Conservation (phyloP, 2,329 filamentous ascomycete species). For the Dactylonectria macrodidyma region DNA sequence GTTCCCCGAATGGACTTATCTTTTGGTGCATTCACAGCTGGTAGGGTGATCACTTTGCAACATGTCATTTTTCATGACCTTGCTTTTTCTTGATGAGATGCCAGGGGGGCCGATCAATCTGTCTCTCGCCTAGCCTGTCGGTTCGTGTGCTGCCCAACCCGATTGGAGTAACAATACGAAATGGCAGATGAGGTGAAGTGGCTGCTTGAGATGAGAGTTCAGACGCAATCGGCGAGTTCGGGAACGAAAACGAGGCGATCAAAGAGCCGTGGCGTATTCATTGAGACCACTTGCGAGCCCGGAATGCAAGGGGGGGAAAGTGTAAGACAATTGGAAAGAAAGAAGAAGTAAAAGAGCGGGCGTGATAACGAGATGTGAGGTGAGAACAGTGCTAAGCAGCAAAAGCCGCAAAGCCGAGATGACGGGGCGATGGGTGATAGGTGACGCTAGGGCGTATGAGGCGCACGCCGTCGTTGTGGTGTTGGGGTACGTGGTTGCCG, state of each 20-base stretch:
- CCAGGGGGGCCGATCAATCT: not conserved
- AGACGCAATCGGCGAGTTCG: not conserved
- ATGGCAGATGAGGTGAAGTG: not conserved
- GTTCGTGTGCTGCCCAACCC: not conserved
- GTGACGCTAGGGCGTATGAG: constrained; percentile 21
- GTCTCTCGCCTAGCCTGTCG: not conserved
- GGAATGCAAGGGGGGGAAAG: not conserved
- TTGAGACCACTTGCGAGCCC: not conserved
- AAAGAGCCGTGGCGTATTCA: not conserved
- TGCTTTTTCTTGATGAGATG: not conserved
- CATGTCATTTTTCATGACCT: not conserved
- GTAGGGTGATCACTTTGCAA: not conserved
- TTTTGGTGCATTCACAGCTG: not conserved
- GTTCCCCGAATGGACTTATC: not conserved
- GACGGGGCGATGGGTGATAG: constrained; percentile 4
- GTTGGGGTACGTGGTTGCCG: constrained; percentile 18
- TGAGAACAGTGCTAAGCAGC: not conserved
- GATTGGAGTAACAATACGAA: no score
- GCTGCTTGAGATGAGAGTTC: not conserved
- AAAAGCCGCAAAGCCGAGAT: constrained; percentile 1
- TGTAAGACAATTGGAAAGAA: not conserved
- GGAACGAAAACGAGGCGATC: not conserved
- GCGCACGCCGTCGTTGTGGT: constrained; percentile 4
- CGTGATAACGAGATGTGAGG: not conserved
- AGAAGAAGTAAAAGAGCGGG: no score